phyloP scores from a whole-genome alignment of 139 green algal species.

The Parachlorella kessleri region DNA sequence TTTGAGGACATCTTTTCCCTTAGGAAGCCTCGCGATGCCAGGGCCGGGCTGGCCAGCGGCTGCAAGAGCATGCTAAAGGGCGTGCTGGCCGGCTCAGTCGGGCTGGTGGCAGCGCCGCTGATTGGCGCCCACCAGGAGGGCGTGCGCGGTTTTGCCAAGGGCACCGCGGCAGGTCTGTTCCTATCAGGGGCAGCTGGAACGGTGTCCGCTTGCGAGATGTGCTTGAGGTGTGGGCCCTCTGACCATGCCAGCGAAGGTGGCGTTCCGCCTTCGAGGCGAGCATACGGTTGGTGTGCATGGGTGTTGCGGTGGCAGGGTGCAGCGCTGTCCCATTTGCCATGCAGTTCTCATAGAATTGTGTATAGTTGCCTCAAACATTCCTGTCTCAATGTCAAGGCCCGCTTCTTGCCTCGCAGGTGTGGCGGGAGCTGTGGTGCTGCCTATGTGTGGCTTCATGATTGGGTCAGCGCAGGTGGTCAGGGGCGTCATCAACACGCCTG shows the following conservation, averaged over 20 bases:
- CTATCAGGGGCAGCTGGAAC: too few relatives aligned
- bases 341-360: too few relatives aligned
- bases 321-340: too few relatives aligned
- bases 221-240: neutral
- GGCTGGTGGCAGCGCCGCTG: conserved; percentile 76
- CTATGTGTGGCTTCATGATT: conserved; percentile 74
- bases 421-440: conserved; percentile 76
- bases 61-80: conserved; percentile 55
- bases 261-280: too few relatives aligned
- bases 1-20: conserved; percentile 65
- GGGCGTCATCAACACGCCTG: conserved; percentile 76
- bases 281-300: too few relatives aligned
- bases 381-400: too few relatives aligned
- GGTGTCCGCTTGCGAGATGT: neutral
- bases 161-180: conserved; percentile 62
- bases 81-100: conserved; percentile 35
- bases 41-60: conserved; percentile 47
- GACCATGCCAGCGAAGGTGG: too few relatives aligned
- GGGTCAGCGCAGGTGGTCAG: conserved; percentile 58
- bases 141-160: conserved; percentile 76
- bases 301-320: too few relatives aligned
- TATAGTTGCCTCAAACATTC: too few relatives aligned
- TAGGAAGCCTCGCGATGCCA: conserved; percentile 50
- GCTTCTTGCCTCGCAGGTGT: conserved; percentile 57
- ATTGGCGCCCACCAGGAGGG: conserved; percentile 72